Conservation (phyloP, 257 asterid genomes). For the Ballota nigra region DNA sequence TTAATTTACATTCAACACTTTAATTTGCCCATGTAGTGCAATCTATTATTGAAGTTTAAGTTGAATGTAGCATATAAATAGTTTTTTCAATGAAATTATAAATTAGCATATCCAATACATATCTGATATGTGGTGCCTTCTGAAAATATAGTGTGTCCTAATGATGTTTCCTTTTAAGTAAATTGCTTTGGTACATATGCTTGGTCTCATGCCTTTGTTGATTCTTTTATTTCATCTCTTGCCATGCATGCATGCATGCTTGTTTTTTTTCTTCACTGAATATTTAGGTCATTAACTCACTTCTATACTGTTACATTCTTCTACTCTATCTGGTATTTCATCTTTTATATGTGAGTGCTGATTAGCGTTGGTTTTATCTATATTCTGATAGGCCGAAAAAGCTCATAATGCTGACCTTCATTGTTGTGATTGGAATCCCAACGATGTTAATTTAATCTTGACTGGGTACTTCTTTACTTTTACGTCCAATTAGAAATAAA, state of each 20-base stretch:
- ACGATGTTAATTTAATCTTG: conserved; percentile 79
- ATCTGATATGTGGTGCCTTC: background rate
- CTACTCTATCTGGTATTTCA: background rate
- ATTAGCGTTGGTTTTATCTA: conserved; percentile 26
- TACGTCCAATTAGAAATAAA: background rate
- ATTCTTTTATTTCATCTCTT: too few species aligned
- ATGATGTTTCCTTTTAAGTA: background rate
- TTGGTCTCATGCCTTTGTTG: too few species aligned
- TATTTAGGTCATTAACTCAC: too few species aligned
- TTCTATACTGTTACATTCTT: background rate
- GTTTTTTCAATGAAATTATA: background rate
- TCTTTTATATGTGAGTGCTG: conserved; percentile 13
- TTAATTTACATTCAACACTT: background rate
- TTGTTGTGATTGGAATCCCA: too few species aligned
- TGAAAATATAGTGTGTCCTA: background rate
- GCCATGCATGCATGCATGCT: too few species aligned
- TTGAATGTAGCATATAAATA: background rate
- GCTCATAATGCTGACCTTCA: conserved; percentile 93
- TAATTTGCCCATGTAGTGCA: background rate
- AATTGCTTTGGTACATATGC: too few species aligned
- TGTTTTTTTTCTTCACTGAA: too few species aligned
- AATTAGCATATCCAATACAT: too few species aligned
- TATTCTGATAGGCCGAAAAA: conserved; percentile 69
- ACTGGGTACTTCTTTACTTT: conserved; percentile 62
- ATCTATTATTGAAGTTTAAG: background rate